Base-by-base conservation (phyloP, 345 rosid species). In the Aethionema arabicum region DNA sequence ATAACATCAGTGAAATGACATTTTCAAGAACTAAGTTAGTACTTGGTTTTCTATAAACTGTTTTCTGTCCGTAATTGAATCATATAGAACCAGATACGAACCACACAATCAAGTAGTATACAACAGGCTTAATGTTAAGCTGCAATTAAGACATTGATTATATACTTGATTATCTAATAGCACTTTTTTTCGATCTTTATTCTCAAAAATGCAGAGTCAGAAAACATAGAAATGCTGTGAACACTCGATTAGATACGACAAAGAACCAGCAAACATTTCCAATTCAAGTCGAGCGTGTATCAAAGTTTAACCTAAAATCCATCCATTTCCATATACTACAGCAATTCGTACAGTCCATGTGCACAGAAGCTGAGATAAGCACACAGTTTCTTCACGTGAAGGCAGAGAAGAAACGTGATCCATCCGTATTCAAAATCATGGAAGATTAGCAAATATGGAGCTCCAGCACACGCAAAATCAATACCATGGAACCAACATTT, bases 1-100 rank as follows among this genome's bases (percentile, higher is more conserved):
- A 6, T 6, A 37, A 4, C 11, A 21, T 21, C 27, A 21, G 40
- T 37, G 11, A 37, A 37, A 37, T 83, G 69, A 77, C 40, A 37
- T 41, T 41, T 41, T 44, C 27, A 65, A 55, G 5, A 16, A 85
- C 82, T 80, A 69, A 68, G 29, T 63, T 37, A 49, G 49, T 37
- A 52, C 66, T 60, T 41, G 31, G 41, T 68, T 62, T 47, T 56
- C 63, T 57, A 31, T 11, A 1, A 41, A 32, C 41, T 11, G 12
- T 14, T 0, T 7, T 44, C 42, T 14, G 2, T 0, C 11, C 32
- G 42, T 59, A 16, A 45, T 46, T 11, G 10, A 60, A 47, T 3
- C 12, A 36, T 11, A 7, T 31, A 29, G 11, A 11, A 5, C 12
- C 11, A 9, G 44, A 32, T 31, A 31, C 5, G 43, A 12, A 42